Base-by-base conservation (phyloP, 1,284 basidiomycete species). In the Leccinum subfulvum region DNA sequence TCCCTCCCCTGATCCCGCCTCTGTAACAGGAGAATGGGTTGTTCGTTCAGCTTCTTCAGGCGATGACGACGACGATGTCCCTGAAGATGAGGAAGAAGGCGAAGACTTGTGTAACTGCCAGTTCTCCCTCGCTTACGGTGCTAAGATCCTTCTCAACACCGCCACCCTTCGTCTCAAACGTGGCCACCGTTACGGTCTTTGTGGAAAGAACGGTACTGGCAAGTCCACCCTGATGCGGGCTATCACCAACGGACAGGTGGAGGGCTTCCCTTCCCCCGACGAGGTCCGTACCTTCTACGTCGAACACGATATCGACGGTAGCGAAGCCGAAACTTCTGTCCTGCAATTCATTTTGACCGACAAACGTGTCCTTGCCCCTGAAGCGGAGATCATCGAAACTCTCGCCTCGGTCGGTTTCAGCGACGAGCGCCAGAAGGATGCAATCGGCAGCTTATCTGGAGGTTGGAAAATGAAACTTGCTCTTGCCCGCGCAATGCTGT, bases 381-480 rank as follows among this genome's bases (percentile, higher is more conserved):
- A 89, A 76, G 81, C 85, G 67, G 94, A 97, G 76, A 78, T 91
- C 77, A 80, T 89, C 63, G 84, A 88, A 77, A 93, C 92, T 61
- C 89, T 98, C 66, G 86, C 88, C 54, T 90, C 92, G 64, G 95
- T 98, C 77, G 95, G 95, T 68, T 98, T 98, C 86, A 87, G 81
- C 67, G 90, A 90, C 65, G 91, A 90, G 75, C 89, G 95, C 71
- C 95, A 97, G 81, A 81, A 80, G 70, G 84, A 92, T 69, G 81
- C 94, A 53, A 97, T 97, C 69, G 94, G 95, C 68, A 90, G 89
- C 66, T 83, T 99, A 61, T 99, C 97, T 57, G 97, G 97, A 87
- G 97, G 97, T 83, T 99, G 97, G 97, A 98, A 99, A 87, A 99
- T 99, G 97, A 98, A 98, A 87, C 90, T 99, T 68, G 97, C 97